A percentile compares a stretch with the other conserved stretches of the same genome.
These are phyloP conservation scores for Echria macrotheca DNA, from an alignment of 495 filamentous ascomycete species.

Conservation along the genomic window DNA sequence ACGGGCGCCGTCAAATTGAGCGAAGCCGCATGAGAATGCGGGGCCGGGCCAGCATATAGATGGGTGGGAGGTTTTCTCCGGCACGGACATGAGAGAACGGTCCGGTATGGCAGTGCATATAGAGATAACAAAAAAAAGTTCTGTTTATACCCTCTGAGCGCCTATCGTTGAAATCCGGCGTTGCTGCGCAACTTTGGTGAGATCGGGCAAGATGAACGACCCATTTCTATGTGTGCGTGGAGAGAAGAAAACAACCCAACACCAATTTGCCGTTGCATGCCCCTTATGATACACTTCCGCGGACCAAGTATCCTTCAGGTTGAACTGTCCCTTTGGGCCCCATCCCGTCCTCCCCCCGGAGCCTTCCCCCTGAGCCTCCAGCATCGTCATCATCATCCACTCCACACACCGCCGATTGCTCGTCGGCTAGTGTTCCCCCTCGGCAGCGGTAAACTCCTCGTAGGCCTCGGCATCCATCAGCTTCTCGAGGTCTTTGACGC, in stretches of 20 bases:
- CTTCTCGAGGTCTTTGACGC: constrained; percentile 59
- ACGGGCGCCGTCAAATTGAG: constrained; percentile 26
- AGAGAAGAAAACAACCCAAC: constrained; percentile 13
- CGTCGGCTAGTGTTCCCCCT: constrained; percentile 23
- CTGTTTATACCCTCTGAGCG: too few species aligned
- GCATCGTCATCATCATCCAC: not conserved
- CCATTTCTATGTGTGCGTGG: not conserved
- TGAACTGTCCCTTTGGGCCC: constrained; percentile 26
- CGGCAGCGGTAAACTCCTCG: constrained; percentile 53
- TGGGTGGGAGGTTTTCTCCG: too few species aligned
- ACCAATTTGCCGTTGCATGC: constrained; percentile 15
- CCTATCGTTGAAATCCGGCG: too few species aligned
- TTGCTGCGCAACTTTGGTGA: too few species aligned
- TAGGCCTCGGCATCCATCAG: constrained; percentile 74
- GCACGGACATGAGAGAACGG: too few species aligned
- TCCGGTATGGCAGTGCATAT: not conserved
- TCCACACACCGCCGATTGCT: too few species aligned
- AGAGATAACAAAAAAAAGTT: constrained; percentile 3
- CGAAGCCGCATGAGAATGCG: constrained; percentile 11
- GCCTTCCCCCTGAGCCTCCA: constrained; percentile 6
- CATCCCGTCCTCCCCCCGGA: constrained; percentile 1
- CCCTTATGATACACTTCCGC: constrained; percentile 24
- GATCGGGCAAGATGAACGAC: too few species aligned
- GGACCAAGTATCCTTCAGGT: constrained; percentile 28
- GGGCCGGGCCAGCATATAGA: too few species aligned